A percentile compares a stretch with the other conserved stretches of the same genome.
These are phyloP conservation scores for Penicillium verhagenii DNA, from an alignment of 495 filamentous ascomycete genomes.

Conservation along the genomic window DNA sequence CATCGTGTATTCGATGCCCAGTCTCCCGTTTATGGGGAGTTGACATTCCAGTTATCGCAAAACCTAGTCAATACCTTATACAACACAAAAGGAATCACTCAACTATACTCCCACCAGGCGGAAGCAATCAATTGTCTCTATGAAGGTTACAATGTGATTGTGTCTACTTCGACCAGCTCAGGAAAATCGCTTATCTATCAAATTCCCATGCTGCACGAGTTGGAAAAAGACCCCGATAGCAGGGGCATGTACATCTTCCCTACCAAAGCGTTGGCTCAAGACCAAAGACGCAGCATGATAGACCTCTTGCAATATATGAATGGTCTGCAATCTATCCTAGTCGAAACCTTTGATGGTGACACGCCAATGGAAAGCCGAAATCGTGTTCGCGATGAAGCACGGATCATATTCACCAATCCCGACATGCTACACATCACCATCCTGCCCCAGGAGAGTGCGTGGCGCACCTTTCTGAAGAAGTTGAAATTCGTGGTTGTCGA, in stretches of 20 bases:
- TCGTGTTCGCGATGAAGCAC: slow-evolving; percentile 78
- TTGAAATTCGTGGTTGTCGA: slow-evolving; percentile 86
- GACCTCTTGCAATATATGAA: slow-evolving; percentile 80
- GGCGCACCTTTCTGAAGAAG: slow-evolving; percentile 86
- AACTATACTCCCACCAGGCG: slow-evolving; percentile 90
- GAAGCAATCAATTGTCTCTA: slow-evolving; percentile 92
- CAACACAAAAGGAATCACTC: slow-evolving; percentile 80
- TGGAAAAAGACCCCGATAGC: slow-evolving; percentile 74
- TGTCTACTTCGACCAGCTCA: slow-evolving; percentile 92
- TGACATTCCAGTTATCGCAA: slow-evolving; percentile 85
- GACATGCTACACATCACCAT: slow-evolving; percentile 98
- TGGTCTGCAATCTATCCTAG: slow-evolving; percentile 68
- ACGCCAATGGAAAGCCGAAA: slow-evolving; percentile 79
- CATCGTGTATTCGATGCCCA: slow-evolving; percentile 92
- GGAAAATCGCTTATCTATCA: slow-evolving; percentile 98
- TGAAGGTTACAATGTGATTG: slow-evolving; percentile 81
- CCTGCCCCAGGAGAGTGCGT: slow-evolving; percentile 84
- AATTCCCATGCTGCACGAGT: slow-evolving; percentile 82
- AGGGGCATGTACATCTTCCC: slow-evolving; percentile 98
- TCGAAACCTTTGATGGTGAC: slow-evolving; percentile 96
- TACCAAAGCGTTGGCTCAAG: slow-evolving; percentile 95
- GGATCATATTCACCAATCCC: slow-evolving; percentile 97
- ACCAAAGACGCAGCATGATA: slow-evolving; percentile 85
- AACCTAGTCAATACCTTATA: slow-evolving; percentile 91
- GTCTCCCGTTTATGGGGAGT: slow-evolving; percentile 75